phyloP scores from a whole-genome alignment of 257 asterid species.

The Eustoma russellianum region DNA sequence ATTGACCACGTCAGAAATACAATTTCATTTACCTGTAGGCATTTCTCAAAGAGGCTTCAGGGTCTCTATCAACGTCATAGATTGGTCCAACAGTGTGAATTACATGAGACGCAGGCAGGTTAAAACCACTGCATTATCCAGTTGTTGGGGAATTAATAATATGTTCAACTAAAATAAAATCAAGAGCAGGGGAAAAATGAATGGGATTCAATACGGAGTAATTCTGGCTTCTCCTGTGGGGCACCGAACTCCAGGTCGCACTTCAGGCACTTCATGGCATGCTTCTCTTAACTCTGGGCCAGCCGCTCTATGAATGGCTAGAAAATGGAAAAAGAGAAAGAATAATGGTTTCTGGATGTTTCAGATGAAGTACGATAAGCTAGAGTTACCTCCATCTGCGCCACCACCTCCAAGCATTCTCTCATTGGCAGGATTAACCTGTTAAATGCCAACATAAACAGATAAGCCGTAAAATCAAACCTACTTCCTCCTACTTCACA shows the following conservation, averaged over 20 bases:
- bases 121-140: slow-evolving; percentile 60
- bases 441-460: slow-evolving; percentile 8
- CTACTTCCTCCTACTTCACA: too few species aligned
- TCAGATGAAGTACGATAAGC: slow-evolving; percentile 6
- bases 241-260: slow-evolving; percentile 77
- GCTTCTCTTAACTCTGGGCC: slow-evolving; percentile 79
- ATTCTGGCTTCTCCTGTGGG: slow-evolving; percentile 99
- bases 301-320: slow-evolving; percentile 97
- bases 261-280: slow-evolving; percentile 73
- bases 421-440: slow-evolving; percentile 97
- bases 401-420: slow-evolving; percentile 95
- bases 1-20: background rate
- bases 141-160: slow-evolving; percentile 13
- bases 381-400: slow-evolving; percentile 84
- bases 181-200: background rate
- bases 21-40: slow-evolving; percentile 56
- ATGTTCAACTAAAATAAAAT: background rate
- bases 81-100: slow-evolving; percentile 96
- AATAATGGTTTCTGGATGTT: slow-evolving; percentile 6
- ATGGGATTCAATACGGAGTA: slow-evolving; percentile 43
- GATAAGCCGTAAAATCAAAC: background rate
- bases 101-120: slow-evolving; percentile 87
- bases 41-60: slow-evolving; percentile 56
- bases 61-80: slow-evolving; percentile 44
- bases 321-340: background rate